phyloP scores from a whole-genome alignment of 2,329 filamentous ascomycete genomes.

The Xylariales sp. region DNA sequence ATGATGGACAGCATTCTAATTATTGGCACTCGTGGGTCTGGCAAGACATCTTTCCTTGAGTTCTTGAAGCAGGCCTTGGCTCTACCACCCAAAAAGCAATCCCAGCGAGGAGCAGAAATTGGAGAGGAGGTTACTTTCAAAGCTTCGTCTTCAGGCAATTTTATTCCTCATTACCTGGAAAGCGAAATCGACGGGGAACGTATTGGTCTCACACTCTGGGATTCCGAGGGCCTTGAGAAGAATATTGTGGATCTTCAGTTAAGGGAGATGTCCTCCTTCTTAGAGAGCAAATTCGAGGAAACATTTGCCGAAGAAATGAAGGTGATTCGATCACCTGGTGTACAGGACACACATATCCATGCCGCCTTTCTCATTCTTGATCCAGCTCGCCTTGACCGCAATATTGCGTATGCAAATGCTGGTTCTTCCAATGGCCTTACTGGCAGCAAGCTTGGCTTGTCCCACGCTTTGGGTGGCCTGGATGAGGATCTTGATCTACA shows the following conservation, averaged over 20 bases:
- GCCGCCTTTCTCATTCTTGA: conserved; percentile 91
- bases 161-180: conserved; percentile 86
- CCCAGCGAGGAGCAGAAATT: conserved; percentile 40
- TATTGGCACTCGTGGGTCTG: conserved; percentile 79
- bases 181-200: conserved; percentile 91
- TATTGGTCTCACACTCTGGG: conserved; percentile 91
- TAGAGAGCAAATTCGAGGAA: conserved; percentile 98
- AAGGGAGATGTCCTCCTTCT: conserved; percentile 82
- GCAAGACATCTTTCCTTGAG: conserved; percentile 95
- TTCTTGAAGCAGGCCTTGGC: conserved; percentile 87
- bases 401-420: conserved; percentile 64
- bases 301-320: conserved; percentile 98
- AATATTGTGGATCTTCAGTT: conserved; percentile 92
- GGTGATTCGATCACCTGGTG: conserved; percentile 86
- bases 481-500: conserved; percentile 90
- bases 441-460: conserved; percentile 42
- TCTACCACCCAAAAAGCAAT: conserved; percentile 74
- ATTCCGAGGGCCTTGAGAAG: conserved; percentile 92
- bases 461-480: conserved; percentile 59
- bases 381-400: conserved; percentile 78
- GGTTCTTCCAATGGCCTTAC: conserved; percentile 43
- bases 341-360: conserved; percentile 95
- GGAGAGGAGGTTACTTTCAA: conserved; percentile 55
- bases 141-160: conserved; percentile 59
- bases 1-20: conserved; percentile 68